Conservation (phyloP, 140 eudicot genomes). For the Oenanthe javanica region DNA sequence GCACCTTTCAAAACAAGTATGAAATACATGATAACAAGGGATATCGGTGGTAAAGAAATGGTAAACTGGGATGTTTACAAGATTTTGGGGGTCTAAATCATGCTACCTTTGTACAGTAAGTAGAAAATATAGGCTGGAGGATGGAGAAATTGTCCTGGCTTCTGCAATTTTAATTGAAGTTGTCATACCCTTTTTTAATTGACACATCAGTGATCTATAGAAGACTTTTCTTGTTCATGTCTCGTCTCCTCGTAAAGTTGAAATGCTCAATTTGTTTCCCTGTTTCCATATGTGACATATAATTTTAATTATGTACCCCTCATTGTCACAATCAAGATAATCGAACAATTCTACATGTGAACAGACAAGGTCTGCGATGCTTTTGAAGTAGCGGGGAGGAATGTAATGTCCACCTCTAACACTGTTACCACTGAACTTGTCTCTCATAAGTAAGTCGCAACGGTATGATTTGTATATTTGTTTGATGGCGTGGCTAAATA, state of each 20-base stretch:
- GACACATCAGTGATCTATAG: neutral
- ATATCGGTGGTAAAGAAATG: neutral
- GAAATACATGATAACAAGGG: neutral
- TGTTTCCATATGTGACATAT: neutral
- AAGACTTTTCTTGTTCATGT: neutral
- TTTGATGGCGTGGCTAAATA: neutral
- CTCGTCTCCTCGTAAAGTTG: neutral
- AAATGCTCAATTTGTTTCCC: neutral
- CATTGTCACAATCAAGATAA: neutral
- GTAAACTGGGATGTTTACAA: neutral
- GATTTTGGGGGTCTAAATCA: neutral
- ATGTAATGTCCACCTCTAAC: conserved; percentile 82
- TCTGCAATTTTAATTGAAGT: neutral
- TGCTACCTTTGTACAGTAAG: neutral
- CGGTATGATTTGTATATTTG: neutral
- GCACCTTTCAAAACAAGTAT: neutral
- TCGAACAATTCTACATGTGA: conserved; percentile 10
- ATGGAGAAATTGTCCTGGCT: neutral
- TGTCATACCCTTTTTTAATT: neutral
- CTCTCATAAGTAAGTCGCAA: conserved; percentile 46
- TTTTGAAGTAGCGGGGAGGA: conserved; percentile 88
- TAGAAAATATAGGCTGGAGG: neutral
- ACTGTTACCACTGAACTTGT: conserved; percentile 88
- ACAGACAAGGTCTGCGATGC: conserved; percentile 92
- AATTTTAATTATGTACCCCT: neutral